Evolutionary conservation across 805 yeast species (phyloP), one percentile per base, ranked within the genome.

Genomic region (Saccharomycopsis fodiens): DNA sequence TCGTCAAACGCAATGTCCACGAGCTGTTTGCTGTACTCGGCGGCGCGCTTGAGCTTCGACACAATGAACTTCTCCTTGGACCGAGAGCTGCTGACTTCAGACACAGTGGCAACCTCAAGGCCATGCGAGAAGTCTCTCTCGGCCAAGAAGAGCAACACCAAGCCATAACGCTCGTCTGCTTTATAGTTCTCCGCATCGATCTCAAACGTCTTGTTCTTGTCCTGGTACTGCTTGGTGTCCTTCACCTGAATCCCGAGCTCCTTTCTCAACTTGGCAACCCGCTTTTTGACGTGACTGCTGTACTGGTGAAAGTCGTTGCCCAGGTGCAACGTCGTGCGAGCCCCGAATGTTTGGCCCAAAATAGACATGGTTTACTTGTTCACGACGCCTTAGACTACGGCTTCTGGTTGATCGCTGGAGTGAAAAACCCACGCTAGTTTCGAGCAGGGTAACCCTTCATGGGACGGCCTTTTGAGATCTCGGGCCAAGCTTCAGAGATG

Each of bases 91-190:
- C 74, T 73, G 35, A 77, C 69, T 50, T 77, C 85, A 50, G 77
- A 61, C 40, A 72, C 61, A 8, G 73, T 63, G 49, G 75, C 74
- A 44, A 79, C 68, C 60, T 82, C 88, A 59, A 78, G 70, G 1
- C 89, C 82, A 54, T 72, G 76, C 25, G 86, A 69, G 58, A 79
- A 66, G 54, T 86, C 85, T 58, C 96, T 74, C 62, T 93, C 97
- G 1, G 83, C 79, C n/a, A 73, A 72, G 47, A 78, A 67, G 20
- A 88, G 65, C n/a, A 78, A 61, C 21, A 87, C 63, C 34, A 71
- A 67, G 29, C 81, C 91, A 57, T 65, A 76, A 50, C 72, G 65
- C 10, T 62, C 59, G 54, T 85, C 76, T 17, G 60, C 51, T 3
- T 63, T 69, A 52, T 80, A 80, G 46, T 76, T 73, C 5, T 69